Percentiles rank a stretch among this genome's conserved stretches.
Conservation (phyloP, 371 early-diverging fungal genomes). For the Enteropsectra breve region DNA sequence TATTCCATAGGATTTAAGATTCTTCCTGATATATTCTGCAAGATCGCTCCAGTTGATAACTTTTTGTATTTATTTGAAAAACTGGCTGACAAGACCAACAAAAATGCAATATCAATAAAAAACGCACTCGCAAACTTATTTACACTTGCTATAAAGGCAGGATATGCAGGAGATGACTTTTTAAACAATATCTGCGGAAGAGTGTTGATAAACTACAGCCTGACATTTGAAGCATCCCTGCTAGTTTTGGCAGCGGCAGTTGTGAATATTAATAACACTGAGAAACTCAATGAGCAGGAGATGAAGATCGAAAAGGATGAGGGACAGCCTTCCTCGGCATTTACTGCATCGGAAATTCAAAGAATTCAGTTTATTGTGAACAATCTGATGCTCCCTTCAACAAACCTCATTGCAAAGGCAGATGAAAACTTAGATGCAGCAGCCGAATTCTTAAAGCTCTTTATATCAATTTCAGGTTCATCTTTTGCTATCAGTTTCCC, state of each 20-base stretch:
- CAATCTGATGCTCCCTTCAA: constrained; percentile 36
- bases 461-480: constrained; percentile 1
- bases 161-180: constrained; percentile 18
- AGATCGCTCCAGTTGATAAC: not conserved
- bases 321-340: not conserved
- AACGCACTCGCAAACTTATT: constrained; percentile 29
- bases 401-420: constrained; percentile 32
- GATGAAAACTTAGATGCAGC: constrained; percentile 45
- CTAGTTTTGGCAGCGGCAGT: constrained; percentile 26
- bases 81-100: not conserved
- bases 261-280: constrained; percentile 23
- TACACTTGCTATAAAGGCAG: constrained; percentile 16
- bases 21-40: constrained; percentile 25
- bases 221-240: constrained; percentile 18
- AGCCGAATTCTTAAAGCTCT: constrained; percentile 28
- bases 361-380: constrained; percentile 39
- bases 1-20: constrained; percentile 36
- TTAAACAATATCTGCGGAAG: constrained; percentile 36
- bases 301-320: too few relatives aligned
- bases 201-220: constrained; percentile 44
- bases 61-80: not conserved
- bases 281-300: too few relatives aligned
- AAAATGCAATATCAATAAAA: constrained; percentile 27
- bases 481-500: constrained; percentile 34
- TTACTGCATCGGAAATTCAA: constrained; percentile 14